Evolutionary conservation across 495 filamentous ascomycete genomes (phyloP).

Genomic region (Penicillium robsamsonii): DNA sequence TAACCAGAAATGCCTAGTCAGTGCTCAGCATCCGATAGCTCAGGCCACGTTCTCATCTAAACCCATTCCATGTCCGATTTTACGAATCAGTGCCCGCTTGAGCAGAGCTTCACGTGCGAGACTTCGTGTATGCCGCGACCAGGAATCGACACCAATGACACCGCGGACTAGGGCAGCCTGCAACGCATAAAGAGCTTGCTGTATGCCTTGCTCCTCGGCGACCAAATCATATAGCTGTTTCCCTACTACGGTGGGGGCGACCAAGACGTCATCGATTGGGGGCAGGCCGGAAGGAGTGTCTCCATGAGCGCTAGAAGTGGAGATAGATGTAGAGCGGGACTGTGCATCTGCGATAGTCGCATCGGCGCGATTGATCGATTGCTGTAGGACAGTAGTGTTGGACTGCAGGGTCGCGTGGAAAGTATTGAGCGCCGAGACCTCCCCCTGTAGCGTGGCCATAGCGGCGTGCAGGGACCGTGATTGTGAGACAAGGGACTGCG

Average conservation of each 20-base stretch:
- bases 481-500: slow-evolving; percentile 74
- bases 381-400: slow-evolving; percentile 75
- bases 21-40: background rate
- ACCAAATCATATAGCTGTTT: slow-evolving; percentile 87
- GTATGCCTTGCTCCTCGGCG: slow-evolving; percentile 79
- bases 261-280: slow-evolving; percentile 81
- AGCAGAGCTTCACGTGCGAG: slow-evolving; percentile 86
- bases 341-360: slow-evolving; percentile 66
- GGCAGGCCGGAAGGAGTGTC: slow-evolving; percentile 47
- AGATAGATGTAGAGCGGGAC: slow-evolving; percentile 39
- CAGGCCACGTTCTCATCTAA: slow-evolving; percentile 37
- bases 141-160: slow-evolving; percentile 73
- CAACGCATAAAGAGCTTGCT: slow-evolving; percentile 81
- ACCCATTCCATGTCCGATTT: slow-evolving; percentile 86
- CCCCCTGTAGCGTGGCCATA: slow-evolving; percentile 62
- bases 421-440: slow-evolving; percentile 65
- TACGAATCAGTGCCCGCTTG: slow-evolving; percentile 83
- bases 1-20: background rate
- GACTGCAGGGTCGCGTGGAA: slow-evolving; percentile 66
- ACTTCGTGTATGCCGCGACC: slow-evolving; percentile 76
- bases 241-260: slow-evolving; percentile 90
- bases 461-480: slow-evolving; percentile 70
- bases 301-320: slow-evolving; percentile 26
- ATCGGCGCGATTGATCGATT: slow-evolving; percentile 76
- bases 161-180: slow-evolving; percentile 80